Base-by-base conservation (phyloP, 2,329 filamentous ascomycete species). In the Claviceps pusilla region DNA sequence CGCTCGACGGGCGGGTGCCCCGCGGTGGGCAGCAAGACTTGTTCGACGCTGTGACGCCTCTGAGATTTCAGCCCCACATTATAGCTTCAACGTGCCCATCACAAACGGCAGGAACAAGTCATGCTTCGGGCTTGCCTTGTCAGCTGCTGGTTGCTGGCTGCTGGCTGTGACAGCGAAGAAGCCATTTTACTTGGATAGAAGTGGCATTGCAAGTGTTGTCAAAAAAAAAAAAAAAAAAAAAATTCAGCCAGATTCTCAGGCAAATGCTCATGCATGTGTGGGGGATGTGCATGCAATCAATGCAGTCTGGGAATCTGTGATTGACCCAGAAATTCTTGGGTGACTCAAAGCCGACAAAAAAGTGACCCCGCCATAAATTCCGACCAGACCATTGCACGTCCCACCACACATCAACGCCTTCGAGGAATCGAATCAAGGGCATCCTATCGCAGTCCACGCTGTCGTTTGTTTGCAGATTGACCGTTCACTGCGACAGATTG, bases 381-480 rank as follows among this genome's bases (percentile, higher is more conserved):
- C 35, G 35, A 50, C 19, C 29, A 14, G 29, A 24, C 28, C 19
- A 39, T 3, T 29, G 19, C 14, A 6, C n/a, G 3, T 55, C 54
- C 47, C 31, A 41, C 55, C 50, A 46, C 35, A 51, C 52, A 53
- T 53, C 57, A 56, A 39, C 54, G 39, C 47, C 50, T 52, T 49
- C 45, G 4, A 35, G 33, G 9, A 35, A 35, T 35, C 33, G 9
- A 35, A 35, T 35, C 33, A 35, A 35, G 33, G 33, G 9, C 33
- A 35, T 10, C 42, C 31, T 31, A 47, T 43, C 28, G 43, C 46
- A 57, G 24, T 48, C 47, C 51, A 31, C 45, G 51, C 52, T 35
- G 33, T 35, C 33, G 33, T 10, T 35, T 35, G 33, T 35, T 35
- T 35, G 33, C 33, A 35, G 33, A 35, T 35, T 35, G 33, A 35